These are phyloP conservation scores for Naegleria gruberi DNA, from an alignment of 208 protist genomes.

Conservation along the genomic window DNA sequence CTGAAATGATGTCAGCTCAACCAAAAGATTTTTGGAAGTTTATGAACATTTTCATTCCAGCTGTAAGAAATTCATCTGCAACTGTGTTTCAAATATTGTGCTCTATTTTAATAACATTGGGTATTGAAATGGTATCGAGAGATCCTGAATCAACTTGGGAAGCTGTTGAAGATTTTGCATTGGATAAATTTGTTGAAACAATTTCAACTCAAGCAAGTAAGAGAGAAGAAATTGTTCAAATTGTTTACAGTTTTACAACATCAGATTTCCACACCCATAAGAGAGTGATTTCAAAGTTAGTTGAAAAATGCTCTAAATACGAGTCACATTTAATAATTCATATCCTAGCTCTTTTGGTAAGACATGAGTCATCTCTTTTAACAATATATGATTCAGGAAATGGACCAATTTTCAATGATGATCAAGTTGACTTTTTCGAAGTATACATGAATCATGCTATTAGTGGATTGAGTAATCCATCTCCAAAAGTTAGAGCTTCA, in stretches of 20 bases:
- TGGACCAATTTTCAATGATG: background rate
- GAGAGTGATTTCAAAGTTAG: background rate
- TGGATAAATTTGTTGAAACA: background rate
- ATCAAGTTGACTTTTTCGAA: background rate
- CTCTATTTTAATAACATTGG: background rate
- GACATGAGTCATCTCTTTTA: background rate
- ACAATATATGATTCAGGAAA: background rate
- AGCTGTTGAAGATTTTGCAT: background rate
- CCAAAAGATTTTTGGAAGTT: slow-evolving; percentile 17
- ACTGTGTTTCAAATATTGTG: background rate
- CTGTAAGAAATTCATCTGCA: background rate
- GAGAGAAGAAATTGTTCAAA: background rate
- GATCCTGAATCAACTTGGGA: background rate
- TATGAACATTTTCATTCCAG: background rate
- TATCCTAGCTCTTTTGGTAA: background rate
- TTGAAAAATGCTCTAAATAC: background rate
- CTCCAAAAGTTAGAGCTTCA: background rate
- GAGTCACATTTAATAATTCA: background rate
- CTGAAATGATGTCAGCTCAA: background rate
- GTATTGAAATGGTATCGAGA: background rate
- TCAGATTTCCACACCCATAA: background rate
- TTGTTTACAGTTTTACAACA: background rate
- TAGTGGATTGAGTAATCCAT: background rate
- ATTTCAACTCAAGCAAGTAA: background rate
- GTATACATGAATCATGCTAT: background rate